phyloP scores from a whole-genome alignment of 148 eudicot genomes.

The Rhododendron henanense region DNA sequence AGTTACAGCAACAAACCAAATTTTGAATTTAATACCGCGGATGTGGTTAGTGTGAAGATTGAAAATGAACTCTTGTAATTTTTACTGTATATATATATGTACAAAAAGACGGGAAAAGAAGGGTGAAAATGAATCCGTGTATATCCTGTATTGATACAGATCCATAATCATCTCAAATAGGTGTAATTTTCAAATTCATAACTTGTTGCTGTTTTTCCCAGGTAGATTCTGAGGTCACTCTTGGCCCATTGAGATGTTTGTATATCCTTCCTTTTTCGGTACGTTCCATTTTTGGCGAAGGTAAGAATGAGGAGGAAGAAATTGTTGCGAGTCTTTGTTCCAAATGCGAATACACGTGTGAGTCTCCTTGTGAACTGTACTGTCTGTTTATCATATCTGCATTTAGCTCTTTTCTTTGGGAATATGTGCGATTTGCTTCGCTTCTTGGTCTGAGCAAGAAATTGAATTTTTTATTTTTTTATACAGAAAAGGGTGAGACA shows the following conservation, averaged over 20 bases:
- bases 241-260: not conserved
- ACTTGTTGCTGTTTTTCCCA: not conserved
- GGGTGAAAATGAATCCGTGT: constrained; percentile 3
- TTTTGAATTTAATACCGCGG: constrained; percentile 16
- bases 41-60: constrained; percentile 17
- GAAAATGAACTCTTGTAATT: constrained; percentile 1
- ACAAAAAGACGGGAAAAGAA: not conserved
- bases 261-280: not conserved
- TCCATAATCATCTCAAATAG: constrained; percentile 1
- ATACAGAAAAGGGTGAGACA: not conserved
- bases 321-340: not conserved
- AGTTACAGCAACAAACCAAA: constrained; percentile 12
- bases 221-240: not conserved
- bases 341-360: not conserved
- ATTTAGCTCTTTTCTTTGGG: not conserved
- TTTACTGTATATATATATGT: constrained; percentile 17
- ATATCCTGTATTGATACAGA: constrained; percentile 15
- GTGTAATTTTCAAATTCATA: not conserved
- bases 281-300: not conserved
- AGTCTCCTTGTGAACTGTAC: not conserved
- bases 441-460: not conserved
- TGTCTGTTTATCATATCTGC: not conserved
- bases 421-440: not conserved
- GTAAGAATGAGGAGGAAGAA: not conserved
- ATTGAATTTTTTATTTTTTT: too few species aligned